A percentile compares a stretch with the other conserved stretches of the same genome.
phyloP scores from a whole-genome alignment of 73 alveolate species.

The Paramecium caudatum region DNA sequence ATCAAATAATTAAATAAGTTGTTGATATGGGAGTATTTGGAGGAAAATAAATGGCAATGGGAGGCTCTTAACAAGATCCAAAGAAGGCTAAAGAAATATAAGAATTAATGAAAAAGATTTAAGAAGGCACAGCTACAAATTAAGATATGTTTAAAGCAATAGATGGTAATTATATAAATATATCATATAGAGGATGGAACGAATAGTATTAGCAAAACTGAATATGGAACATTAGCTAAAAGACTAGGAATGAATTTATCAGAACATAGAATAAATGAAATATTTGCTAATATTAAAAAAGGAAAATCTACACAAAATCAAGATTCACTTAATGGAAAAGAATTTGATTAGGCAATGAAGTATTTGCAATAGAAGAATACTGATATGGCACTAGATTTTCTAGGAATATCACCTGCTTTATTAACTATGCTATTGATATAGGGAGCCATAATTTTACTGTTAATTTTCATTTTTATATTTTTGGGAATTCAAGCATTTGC shows the following conservation, averaged over 20 bases:
- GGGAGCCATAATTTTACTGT: conserved; percentile 48
- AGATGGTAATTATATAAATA: conserved; percentile 22
- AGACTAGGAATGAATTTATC: conserved; percentile 74
- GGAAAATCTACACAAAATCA: conserved; percentile 17
- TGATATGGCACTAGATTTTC: conserved; percentile 72
- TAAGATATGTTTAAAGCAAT: conserved; percentile 66
- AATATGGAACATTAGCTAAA: conserved; percentile 59
- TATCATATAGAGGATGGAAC: conserved; percentile 60
- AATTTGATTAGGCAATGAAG: conserved; percentile 70
- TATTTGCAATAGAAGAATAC: conserved; percentile 72
- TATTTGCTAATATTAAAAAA: conserved; percentile 70
- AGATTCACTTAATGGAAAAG: conserved; percentile 69
- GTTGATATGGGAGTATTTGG: conserved; percentile 60
- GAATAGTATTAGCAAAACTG: conserved; percentile 31
- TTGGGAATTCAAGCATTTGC: conserved; percentile 75
- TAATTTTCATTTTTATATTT: conserved; percentile 66
- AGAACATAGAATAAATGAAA: conserved; percentile 76
- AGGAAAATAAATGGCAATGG: background rate
- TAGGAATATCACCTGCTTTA: conserved; percentile 75
- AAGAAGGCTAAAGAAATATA: conserved; percentile 41
- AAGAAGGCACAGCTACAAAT: conserved; percentile 53
- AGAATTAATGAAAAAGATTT: conserved; percentile 54
- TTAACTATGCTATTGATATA: conserved; percentile 53
- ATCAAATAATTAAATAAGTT: conserved; percentile 28
- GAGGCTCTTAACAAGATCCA: background rate